Conservation (phyloP, 208 protist genomes). For the Trypanosoma avium region DNA sequence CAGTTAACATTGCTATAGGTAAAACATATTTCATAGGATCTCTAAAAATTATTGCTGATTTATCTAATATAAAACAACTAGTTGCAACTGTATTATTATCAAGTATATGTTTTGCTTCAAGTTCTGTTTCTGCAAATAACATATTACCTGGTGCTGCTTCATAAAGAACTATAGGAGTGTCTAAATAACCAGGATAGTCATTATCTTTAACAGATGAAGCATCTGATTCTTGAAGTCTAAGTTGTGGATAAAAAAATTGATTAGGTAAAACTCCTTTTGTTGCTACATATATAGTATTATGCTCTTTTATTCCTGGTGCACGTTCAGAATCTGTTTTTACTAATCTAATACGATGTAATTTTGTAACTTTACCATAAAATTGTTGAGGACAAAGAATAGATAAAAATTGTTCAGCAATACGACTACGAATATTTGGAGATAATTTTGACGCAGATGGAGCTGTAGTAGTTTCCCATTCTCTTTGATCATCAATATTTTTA, state of each 20-base stretch:
- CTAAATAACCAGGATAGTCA: constrained; percentile 31
- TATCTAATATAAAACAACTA: constrained; percentile 78
- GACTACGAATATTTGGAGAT: constrained; percentile 39
- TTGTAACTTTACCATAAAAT: constrained; percentile 83
- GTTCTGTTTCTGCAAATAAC: constrained; percentile 80
- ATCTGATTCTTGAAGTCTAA: constrained; percentile 60
- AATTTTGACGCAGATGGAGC: constrained; percentile 17
- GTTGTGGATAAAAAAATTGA: constrained; percentile 75
- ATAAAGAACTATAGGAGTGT: constrained; percentile 72
- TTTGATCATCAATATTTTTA: background rate
- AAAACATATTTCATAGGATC: constrained; percentile 62
- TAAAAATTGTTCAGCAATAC: constrained; percentile 73
- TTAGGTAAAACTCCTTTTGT: constrained; percentile 76
- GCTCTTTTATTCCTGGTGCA: constrained; percentile 42
- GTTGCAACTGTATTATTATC: constrained; percentile 33
- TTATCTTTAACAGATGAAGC: constrained; percentile 17
- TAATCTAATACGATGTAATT: constrained; percentile 61
- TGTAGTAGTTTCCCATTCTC: background rate
- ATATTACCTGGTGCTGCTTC: constrained; percentile 85
- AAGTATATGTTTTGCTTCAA: constrained; percentile 59
- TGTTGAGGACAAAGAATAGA: constrained; percentile 83
- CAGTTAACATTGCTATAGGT: constrained; percentile 65
- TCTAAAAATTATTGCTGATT: constrained; percentile 75
- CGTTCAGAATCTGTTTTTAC: constrained; percentile 40
- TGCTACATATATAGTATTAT: constrained; percentile 80